A percentile compares a stretch with the other conserved stretches of the same genome.
Evolutionary conservation across 2,329 filamentous ascomycete genomes (phyloP).

Genomic region (Blastomyces gilchristii): DNA sequence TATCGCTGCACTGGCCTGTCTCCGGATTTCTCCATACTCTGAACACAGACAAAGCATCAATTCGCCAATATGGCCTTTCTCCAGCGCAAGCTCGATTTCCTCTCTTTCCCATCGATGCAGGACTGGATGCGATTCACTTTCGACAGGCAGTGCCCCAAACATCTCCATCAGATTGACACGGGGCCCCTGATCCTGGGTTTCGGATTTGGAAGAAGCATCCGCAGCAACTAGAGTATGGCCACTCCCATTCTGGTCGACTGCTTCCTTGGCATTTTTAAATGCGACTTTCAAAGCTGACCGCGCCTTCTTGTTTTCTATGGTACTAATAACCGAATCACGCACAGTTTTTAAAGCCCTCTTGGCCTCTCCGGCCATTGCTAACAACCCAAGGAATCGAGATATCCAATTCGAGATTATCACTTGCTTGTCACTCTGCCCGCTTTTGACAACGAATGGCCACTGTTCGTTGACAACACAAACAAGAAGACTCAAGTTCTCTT

Average conservation of each 20-base stretch:
- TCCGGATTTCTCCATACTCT: conserved; percentile 61
- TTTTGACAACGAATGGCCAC: conserved; percentile 56
- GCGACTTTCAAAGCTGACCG: conserved; percentile 28
- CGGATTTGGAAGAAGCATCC: background rate
- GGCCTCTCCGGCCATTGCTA: conserved; percentile 45
- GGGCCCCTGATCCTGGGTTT: conserved; percentile 11
- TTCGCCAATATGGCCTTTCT: conserved; percentile 61
- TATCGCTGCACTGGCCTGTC: conserved; percentile 50
- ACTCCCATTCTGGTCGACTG: conserved; percentile 13
- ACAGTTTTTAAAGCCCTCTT: conserved; percentile 37
- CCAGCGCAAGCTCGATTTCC: conserved; percentile 65
- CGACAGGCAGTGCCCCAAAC: conserved; percentile 42
- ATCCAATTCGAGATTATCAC: conserved; percentile 49
- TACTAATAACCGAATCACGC: conserved; percentile 36
- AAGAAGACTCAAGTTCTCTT: conserved; percentile 48
- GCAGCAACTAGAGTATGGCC: conserved; percentile 8
- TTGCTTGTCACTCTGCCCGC: conserved; percentile 36
- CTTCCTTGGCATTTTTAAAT: conserved; percentile 25
- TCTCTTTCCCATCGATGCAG: conserved; percentile 61
- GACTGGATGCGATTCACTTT: conserved; percentile 34
- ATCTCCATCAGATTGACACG: conserved; percentile 42
- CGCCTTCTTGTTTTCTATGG: conserved; percentile 29
- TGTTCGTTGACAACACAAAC: conserved; percentile 66
- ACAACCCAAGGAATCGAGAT: conserved; percentile 46
- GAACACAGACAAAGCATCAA: conserved; percentile 70